Percentiles rank a stretch among this genome's conserved stretches.
These are phyloP conservation scores for Myochromella boudieri DNA, from an alignment of 768 basidiomycete genomes.

Conservation along the genomic window DNA sequence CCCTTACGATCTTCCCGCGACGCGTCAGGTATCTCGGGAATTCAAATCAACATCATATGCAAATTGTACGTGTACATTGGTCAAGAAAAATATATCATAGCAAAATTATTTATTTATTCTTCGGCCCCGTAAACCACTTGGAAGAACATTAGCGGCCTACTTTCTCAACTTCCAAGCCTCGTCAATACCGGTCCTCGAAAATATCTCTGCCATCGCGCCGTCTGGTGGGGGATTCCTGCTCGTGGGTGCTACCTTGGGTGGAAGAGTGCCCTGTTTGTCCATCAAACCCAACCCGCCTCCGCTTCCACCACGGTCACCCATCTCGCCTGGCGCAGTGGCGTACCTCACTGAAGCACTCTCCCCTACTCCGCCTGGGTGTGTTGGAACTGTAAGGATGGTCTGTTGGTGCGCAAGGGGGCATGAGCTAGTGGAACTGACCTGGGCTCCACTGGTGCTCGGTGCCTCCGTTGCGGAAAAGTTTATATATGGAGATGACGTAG, in stretches of 20 bases:
- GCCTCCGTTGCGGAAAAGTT: slow-evolving; percentile 40
- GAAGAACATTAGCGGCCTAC: slow-evolving; percentile 24
- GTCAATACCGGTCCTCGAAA: slow-evolving; percentile 45
- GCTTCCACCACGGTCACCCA: slow-evolving; percentile 41
- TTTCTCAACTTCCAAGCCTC: slow-evolving; percentile 51
- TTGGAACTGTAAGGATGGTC: slow-evolving; percentile 40
- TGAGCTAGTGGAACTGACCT: slow-evolving; percentile 44
- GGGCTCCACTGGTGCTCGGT: slow-evolving; percentile 31
- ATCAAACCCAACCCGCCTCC: slow-evolving; percentile 41
- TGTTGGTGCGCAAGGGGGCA: slow-evolving; percentile 38
- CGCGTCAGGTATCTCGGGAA: no score
- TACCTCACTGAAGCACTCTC: slow-evolving; percentile 47
- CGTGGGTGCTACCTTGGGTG: slow-evolving; percentile 36
- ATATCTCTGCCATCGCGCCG: slow-evolving; percentile 40
- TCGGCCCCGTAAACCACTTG: no score
- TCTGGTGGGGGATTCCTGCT: slow-evolving; percentile 50
- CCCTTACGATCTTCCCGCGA: no score
- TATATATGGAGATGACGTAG: slow-evolving; percentile 46
- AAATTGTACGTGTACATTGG: no score
- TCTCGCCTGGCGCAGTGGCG: slow-evolving; percentile 42
- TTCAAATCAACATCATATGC: no score
- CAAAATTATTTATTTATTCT: no score
- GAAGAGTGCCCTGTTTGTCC: slow-evolving; percentile 38
- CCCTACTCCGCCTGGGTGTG: slow-evolving; percentile 43
- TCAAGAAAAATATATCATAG: no score